Evolutionary conservation across 225 moss, liverwort and hornwort genomes (phyloP), one percentile per base, ranked within the genome.

Genomic region (Rhytidiadelphus loreus): DNA sequence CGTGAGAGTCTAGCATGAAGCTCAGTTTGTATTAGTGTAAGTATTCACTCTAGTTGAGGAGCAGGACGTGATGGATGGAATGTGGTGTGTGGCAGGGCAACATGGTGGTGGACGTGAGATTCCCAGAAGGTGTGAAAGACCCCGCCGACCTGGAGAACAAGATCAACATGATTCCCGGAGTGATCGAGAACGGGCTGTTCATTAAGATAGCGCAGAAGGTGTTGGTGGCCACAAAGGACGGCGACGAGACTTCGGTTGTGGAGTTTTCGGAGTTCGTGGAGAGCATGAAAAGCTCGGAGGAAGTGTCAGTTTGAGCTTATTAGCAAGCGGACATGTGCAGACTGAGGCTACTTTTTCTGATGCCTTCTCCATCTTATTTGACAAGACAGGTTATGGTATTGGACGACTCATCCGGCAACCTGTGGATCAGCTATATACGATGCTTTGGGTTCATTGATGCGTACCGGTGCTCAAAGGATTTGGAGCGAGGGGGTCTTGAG

Each of bases 161-260:
- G 82, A 97, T 97, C 91, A 97, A 97, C 88, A 97, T 94, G 92
- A 96, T 97, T 85, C 96, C 97, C 0, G 97, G 97, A 23, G 96
- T 97, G 37, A 83, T 97, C 55, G 96, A 97, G 57, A 97, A 97
- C 81, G 97, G 97, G 93, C 91, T 97, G 43, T 97, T 97, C 68
- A 88, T 97, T 33, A 94, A 95, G 37, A 87, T 97, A 28, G 96
- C 95, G 7, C 44, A 96, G 37, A 93, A 91, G 33, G 96, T 97
- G 48, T 82, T 96, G 88, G 97, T 97, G 78, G 93, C 89, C 71
- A 94, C 96, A 18, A 93, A 91, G 82, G 97, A 97, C 81, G 95
- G 93, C 44, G 96, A 93, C 7, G 97, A 96, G 85, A 96, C 90
- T 16, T 85, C 93, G 11, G 94, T 95, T 60, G 95, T 97, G 65